Conservation (phyloP, 2,329 filamentous ascomycete genomes). For the Fusarium pseudograminearum region DNA sequence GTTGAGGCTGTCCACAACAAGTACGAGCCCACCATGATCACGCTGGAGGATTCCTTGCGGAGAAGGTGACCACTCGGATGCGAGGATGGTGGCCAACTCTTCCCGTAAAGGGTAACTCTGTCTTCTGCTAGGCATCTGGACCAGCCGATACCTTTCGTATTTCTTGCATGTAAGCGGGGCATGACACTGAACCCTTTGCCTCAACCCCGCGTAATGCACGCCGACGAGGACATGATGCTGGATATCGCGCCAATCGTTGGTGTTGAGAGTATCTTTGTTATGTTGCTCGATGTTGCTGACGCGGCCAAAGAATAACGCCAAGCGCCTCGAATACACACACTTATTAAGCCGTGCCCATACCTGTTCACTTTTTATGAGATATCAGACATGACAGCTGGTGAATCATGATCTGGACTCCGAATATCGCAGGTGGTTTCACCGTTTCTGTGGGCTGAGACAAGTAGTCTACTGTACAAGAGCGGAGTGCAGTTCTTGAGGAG, state of each 20-base stretch:
- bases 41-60: conserved; percentile 22
- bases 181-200: conserved; percentile 29
- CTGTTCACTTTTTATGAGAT: conserved; percentile 13
- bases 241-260: conserved; percentile 30
- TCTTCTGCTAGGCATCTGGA: conserved; percentile 29
- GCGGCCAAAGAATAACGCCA: conserved; percentile 30
- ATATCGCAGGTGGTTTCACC: conserved; percentile 1
- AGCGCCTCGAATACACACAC: neutral
- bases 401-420: conserved; percentile 1
- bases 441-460: neutral
- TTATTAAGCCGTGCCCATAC: neutral
- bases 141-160: conserved; percentile 39
- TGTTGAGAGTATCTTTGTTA: conserved; percentile 20
- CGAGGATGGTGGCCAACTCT: conserved; percentile 37
- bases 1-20: conserved; percentile 27
- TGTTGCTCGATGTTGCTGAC: conserved; percentile 30
- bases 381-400: conserved; percentile 19
- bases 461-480: neutral
- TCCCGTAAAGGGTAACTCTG: conserved; percentile 37
- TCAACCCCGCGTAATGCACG: conserved; percentile 35
- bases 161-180: conserved; percentile 36
- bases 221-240: conserved; percentile 42
- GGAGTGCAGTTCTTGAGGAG: neutral
- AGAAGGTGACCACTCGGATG: conserved; percentile 33
- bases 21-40: conserved; percentile 40